Evolutionary conservation across 129 eudicot species (phyloP).

Genomic region (Chrysanthemum lavandulifolium): DNA sequence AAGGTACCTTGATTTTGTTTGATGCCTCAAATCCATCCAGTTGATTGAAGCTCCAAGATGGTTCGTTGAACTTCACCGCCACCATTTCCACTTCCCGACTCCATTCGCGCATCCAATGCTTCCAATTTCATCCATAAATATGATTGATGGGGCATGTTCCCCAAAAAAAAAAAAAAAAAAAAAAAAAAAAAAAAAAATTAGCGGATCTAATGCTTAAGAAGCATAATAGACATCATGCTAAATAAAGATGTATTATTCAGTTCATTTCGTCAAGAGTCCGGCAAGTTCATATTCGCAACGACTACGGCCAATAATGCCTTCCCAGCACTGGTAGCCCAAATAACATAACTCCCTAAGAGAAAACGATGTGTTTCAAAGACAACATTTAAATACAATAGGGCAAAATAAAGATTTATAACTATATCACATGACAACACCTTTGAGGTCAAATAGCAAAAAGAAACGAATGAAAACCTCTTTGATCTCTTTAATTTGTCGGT

Average conservation of each 20-base stretch:
- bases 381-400: background rate
- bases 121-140: slow-evolving; percentile 94
- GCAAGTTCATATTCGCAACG: slow-evolving; percentile 39
- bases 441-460: slow-evolving; percentile 16
- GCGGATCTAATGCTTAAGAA: no score
- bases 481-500: slow-evolving; percentile 91
- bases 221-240: no score
- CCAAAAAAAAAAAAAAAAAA: no score
- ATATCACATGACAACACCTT: slow-evolving; percentile 46
- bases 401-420: background rate
- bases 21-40: slow-evolving; percentile 97
- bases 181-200: no score
- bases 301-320: slow-evolving; percentile 85
- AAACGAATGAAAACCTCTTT: slow-evolving; percentile 16
- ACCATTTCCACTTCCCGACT: slow-evolving; percentile 92
- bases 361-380: background rate
- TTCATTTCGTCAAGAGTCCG: no score
- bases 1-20: slow-evolving; percentile 74
- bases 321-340: slow-evolving; percentile 95
- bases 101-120: slow-evolving; percentile 98
- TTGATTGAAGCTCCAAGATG: slow-evolving; percentile 91
- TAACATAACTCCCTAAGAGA: slow-evolving; percentile 65
- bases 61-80: slow-evolving; percentile 96
- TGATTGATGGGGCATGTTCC: slow-evolving; percentile 93
- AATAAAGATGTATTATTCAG: no score